Evolutionary conservation across 2,329 filamentous ascomycete genomes (phyloP).

Genomic region (Nigrospora osmanthi): DNA sequence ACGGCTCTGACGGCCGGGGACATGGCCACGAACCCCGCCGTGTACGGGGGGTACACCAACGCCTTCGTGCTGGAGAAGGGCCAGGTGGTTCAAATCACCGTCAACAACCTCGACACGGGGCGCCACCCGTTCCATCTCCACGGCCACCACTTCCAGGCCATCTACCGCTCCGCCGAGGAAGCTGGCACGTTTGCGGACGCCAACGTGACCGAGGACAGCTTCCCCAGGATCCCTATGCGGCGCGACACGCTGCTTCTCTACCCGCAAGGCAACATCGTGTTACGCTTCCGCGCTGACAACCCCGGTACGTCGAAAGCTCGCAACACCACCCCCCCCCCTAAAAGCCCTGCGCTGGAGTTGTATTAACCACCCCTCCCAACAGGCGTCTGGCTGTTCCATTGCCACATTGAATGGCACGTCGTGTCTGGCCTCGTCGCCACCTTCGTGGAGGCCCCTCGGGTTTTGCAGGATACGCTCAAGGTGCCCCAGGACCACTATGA

Average conservation of each 20-base stretch:
- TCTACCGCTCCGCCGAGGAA: conserved; percentile 52
- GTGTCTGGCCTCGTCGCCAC: conserved; percentile 58
- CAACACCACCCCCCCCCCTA: background rate
- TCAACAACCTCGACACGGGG: conserved; percentile 69
- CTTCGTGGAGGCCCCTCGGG: conserved; percentile 54
- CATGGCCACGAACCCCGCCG: conserved; percentile 43
- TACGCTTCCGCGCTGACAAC: conserved; percentile 62
- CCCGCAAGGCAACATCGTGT: conserved; percentile 58
- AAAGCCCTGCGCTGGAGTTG: background rate
- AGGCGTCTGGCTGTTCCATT: conserved; percentile 67
- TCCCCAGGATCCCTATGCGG: conserved; percentile 51
- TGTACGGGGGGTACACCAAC: conserved; percentile 62
- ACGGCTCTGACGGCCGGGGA: conserved; percentile 60
- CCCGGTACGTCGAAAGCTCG: conserved; percentile 34
- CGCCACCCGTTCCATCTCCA: conserved; percentile 75
- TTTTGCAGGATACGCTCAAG: conserved; percentile 50
- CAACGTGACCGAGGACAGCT: conserved; percentile 34
- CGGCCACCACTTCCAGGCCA: conserved; percentile 65
- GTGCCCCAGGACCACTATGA: conserved; percentile 54
- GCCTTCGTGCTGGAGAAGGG: conserved; percentile 60
- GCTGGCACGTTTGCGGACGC: conserved; percentile 45
- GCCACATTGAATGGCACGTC: conserved; percentile 75
- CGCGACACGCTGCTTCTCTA: conserved; percentile 61
- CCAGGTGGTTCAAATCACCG: conserved; percentile 62
- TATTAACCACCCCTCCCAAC: background rate